Evolutionary conservation across 78 protist species (phyloP), one percentile per base, ranked within the genome.

Genomic region (Cyanophora paradoxa): DNA sequence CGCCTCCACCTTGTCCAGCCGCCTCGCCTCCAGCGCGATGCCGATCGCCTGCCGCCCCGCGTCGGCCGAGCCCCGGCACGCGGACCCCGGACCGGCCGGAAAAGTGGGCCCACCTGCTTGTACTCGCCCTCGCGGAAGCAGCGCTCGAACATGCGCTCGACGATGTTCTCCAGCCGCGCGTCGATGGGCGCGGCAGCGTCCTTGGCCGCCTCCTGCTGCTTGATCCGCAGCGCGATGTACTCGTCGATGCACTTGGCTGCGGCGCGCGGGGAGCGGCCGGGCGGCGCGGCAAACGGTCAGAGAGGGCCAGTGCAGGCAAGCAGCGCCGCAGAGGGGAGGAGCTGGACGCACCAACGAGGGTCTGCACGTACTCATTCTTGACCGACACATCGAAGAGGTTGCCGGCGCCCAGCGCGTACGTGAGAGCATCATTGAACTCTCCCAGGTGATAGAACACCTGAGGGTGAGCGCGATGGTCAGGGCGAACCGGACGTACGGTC

Each of bases 391-490:
- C 33, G 59, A 96, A 92, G 26, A 77, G 42, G 14, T 50, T 22
- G 22, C 94, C 98, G 19, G 99, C 92, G 30, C 73, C 67, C 24
- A 96, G 83, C 3, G 99, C 96, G 54, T 42, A 90, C 6, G 3
- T 4, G 75, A 94, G 73, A 4, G 98, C 74, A 28, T 92, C 92
- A 22, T 33, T 52, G 36, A 68, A 79, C 68, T 78, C 91, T 26
- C 87, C 90, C 14, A 96, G 83, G 82, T 94, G 94, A 70, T 87
- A 96, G 82, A 90, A 94, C 58, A 94, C 93, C 85, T 88, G 31
- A n/a, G n/a, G n/a, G n/a, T n/a, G n/a, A n/a, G n/a, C n/a, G n/a
- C 34, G 63, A 0, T 2, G 0, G 52, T 4, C 26, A 57, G 28
- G 3, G 48, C 19, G 34, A 59, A 59, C 11, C 42, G 11, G 31